These are phyloP conservation scores for Pseudogymnoascus sp. DNA, from an alignment of 2,329 filamentous ascomycete genomes.

Conservation along the genomic window DNA sequence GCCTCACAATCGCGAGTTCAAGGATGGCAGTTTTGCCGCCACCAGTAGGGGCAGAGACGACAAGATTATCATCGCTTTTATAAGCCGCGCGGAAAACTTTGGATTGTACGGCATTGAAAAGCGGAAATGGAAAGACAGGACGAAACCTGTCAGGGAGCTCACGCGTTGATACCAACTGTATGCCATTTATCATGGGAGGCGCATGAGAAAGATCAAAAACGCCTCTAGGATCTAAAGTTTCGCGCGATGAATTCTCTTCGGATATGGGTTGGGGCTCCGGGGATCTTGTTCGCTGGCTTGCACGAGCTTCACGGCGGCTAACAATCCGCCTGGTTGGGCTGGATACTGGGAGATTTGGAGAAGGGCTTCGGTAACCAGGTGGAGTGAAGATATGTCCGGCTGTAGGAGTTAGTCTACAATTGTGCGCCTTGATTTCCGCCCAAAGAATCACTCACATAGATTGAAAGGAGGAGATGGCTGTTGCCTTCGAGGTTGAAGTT, in stretches of 20 bases:
- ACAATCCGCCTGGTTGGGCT: conserved; percentile 24
- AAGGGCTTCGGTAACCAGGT: conserved; percentile 16
- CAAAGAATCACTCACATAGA: conserved; percentile 18
- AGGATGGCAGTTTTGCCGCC: conserved; percentile 78
- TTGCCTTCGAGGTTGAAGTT: conserved; percentile 20
- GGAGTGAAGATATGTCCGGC: background rate
- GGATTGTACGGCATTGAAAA: conserved; percentile 78
- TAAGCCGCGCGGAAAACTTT: conserved; percentile 65
- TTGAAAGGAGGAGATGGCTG: conserved; percentile 24
- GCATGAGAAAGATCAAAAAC: conserved; percentile 15
- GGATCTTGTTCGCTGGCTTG: background rate
- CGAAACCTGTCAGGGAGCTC: conserved; percentile 62
- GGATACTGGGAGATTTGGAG: conserved; percentile 17
- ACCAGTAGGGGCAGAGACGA: conserved; percentile 73
- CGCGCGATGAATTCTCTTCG: background rate
- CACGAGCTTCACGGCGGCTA: conserved; percentile 16
- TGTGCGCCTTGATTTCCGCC: background rate
- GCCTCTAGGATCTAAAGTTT: background rate
- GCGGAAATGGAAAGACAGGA: conserved; percentile 60
- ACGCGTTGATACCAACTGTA: conserved; percentile 49
- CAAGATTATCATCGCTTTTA: conserved; percentile 62
- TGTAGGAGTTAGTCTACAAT: background rate
- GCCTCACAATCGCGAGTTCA: conserved; percentile 71
- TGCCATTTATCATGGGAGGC: conserved; percentile 36
- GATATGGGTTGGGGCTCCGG: background rate